These are phyloP conservation scores for Saturnispora silvae DNA, from an alignment of 805 yeast genomes.

Conservation along the genomic window DNA sequence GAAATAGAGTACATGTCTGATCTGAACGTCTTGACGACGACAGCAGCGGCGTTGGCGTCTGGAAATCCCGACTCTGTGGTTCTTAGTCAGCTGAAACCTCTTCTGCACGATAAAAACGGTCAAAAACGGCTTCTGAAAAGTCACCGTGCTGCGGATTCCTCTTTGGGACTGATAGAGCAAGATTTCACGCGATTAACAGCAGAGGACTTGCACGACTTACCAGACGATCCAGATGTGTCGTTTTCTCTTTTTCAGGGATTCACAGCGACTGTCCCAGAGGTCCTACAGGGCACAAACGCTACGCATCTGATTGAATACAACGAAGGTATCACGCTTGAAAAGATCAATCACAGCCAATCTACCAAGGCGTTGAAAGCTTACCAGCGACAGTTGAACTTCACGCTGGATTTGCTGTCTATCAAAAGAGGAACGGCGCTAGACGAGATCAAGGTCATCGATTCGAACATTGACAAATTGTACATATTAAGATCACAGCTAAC, in stretches of 20 bases:
- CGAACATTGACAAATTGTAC: slow-evolving; percentile 41
- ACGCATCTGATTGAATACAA: slow-evolving; percentile 4
- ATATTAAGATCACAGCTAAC: slow-evolving; percentile 42
- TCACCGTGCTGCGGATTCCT: slow-evolving; percentile 4
- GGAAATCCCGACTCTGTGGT: slow-evolving; percentile 11
- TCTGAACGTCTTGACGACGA: slow-evolving; percentile 39
- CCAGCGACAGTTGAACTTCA: slow-evolving; percentile 27
- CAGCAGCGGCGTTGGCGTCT: slow-evolving; percentile 40
- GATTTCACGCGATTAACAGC: slow-evolving; percentile 49
- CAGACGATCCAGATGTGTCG: slow-evolving; percentile 21
- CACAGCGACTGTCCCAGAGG: slow-evolving; percentile 43
- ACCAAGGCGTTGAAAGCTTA: slow-evolving; percentile 11
- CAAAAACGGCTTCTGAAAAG: slow-evolving; percentile 5
- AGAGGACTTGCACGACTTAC: slow-evolving; percentile 47
- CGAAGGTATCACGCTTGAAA: slow-evolving; percentile 28
- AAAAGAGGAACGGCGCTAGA: slow-evolving; percentile 54
- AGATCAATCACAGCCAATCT: slow-evolving; percentile 34
- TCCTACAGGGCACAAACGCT: slow-evolving; percentile 26
- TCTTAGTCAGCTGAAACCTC: slow-evolving; percentile 6
- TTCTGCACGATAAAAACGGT: slow-evolving; percentile 8
- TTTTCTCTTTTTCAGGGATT: slow-evolving; percentile 65
- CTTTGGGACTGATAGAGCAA: slow-evolving; percentile 18
- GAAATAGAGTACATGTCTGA: slow-evolving; percentile 17
- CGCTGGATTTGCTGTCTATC: slow-evolving; percentile 46
- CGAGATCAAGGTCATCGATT: slow-evolving; percentile 57